Base-by-base conservation (phyloP, 2,329 filamentous ascomycete species). In the Coniella vitis region DNA sequence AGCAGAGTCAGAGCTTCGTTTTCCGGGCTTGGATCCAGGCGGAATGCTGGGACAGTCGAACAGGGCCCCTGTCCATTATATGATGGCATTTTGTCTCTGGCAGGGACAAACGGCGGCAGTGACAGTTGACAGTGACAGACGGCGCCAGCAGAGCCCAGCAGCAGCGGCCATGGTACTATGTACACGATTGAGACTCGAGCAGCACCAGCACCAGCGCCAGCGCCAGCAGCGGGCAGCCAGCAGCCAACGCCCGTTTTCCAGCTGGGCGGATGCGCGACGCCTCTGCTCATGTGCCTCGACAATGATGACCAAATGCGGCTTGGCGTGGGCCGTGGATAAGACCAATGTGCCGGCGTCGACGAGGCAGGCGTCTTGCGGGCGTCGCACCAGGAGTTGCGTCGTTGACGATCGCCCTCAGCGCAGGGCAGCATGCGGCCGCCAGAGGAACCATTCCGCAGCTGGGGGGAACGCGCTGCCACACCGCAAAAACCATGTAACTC, bases 251-350 rank as follows among this genome's bases (percentile, higher is more conserved):
- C 13, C 9, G 25, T 34, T n/a, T n/a, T 42, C 39, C 39, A 42
- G 39, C 39, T 32, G 20, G 25, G 9, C 29, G 22, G 29, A 19
- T 9, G n/a, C 25, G n/a, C 16, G 13, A 29, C 25, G 43, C 42
- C 42, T 49, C 50, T 22, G 41, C 48, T 47, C 29, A 46, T 39
- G 50, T 52, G 38, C 38, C 21, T 49, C 47, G 47, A 52, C 37
- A 39, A 47, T 49, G 29, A 20, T 16, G 42, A 20, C 50, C 38
- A 31, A 7, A 47, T 49, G 13, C 19, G 46, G 45, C 22, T 32
- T 45, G 45, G 32, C 35, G 29, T 52, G 14, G 7, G 12, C 22
- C 25, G 25, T n/a, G 21, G 38, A 8, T 13, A 19, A 40, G 37
- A 22, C 20, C 12, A 17, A 13, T 22, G 42, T 45, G 20, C 34